Percentiles rank a stretch among this genome's conserved stretches.
Evolutionary conservation across 2,329 filamentous ascomycete genomes (phyloP).

Genomic region (Fusarium tricinctum): DNA sequence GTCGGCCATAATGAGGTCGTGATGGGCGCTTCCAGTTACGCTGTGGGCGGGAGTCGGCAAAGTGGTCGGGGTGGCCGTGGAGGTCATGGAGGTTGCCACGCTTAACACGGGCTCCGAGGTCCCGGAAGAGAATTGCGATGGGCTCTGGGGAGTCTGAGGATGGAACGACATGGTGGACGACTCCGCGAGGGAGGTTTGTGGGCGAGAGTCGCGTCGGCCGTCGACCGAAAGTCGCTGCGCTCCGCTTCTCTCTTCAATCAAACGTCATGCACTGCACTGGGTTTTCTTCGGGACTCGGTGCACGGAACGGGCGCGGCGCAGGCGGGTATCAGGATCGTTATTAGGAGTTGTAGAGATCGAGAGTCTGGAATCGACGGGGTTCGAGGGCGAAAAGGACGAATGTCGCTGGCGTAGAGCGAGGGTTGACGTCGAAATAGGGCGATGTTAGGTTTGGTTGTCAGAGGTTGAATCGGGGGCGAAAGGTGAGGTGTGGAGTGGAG

Average conservation of each 20-base stretch:
- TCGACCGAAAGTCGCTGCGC: conserved; percentile 54
- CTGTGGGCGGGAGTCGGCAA: conserved; percentile 74
- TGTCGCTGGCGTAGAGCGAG: conserved; percentile 47
- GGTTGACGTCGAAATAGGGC: conserved; percentile 44
- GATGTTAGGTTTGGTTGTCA: conserved; percentile 47
- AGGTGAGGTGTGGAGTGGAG: conserved; percentile 50
- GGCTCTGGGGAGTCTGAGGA: conserved; percentile 76
- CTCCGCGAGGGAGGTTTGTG: conserved; percentile 52
- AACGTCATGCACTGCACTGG: conserved; percentile 52
- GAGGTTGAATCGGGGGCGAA: conserved; percentile 50
- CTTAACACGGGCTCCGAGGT: conserved; percentile 66
- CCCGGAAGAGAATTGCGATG: conserved; percentile 71
- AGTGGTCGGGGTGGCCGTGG: conserved; percentile 64
- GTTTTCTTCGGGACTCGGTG: conserved; percentile 46
- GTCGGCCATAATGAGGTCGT: conserved; percentile 64
- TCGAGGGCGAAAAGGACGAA: conserved; percentile 40
- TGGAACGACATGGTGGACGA: conserved; percentile 74
- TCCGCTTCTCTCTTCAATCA: conserved; percentile 50
- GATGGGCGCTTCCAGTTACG: conserved; percentile 68
- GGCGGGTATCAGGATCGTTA: conserved; percentile 29
- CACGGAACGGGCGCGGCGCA: conserved; percentile 33
- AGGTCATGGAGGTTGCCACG: conserved; percentile 66
- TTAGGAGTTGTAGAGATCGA: conserved; percentile 9
- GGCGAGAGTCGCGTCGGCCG: conserved; percentile 53
- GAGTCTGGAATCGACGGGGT: conserved; percentile 31